Evolutionary conservation across 371 early-diverging fungal genomes (phyloP), one percentile per base, ranked within the genome.

Genomic region (Apophysomyces ossiformis): DNA sequence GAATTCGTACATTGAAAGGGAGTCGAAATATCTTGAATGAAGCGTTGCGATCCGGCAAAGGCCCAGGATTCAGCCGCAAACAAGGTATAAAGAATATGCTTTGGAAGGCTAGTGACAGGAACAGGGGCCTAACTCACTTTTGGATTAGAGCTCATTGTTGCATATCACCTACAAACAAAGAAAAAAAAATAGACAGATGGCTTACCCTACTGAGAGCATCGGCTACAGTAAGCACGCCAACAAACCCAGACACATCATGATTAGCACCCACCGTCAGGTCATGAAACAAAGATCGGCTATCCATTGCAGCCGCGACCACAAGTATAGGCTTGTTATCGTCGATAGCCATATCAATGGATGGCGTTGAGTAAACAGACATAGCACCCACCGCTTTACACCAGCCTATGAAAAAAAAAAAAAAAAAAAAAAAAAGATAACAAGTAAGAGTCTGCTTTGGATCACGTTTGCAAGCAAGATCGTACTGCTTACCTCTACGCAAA

Each of bases 41-140:
- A 92, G 37, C 93, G 83, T 66, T 91, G 87, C 0, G 94, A 94
- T 4, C 94, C 94, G 36, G 90, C 84, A 73, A 87, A 90, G 26
- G 87, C 92, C 89, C 90, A 94, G 16, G 87, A 66, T 69, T 94
- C 94, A 21, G 86, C 90, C 8, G 85, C 74, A 69, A 94, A 94
- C 8, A 85, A 72, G 7, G 91, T 88, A 69, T 90, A 94, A 18
- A 94, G 7, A 39, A 94, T 84, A 68, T 91, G 86, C 56, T 89
- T 89, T 8, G 81, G 77, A 58, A 91, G 74, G 0, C 70, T 43
- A 12, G 78, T 70, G 16, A 82, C 38, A 7, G 80, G 36, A 4
- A 74, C 66, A 4, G 84, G 81, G 6, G 86, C 83, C 89, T 87
- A 69, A 9, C 35, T 6, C 0, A 59, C 16, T 39, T 58, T 61